Conservation (phyloP, 495 filamentous ascomycete species). For the Hypoxylon fragiforme region DNA sequence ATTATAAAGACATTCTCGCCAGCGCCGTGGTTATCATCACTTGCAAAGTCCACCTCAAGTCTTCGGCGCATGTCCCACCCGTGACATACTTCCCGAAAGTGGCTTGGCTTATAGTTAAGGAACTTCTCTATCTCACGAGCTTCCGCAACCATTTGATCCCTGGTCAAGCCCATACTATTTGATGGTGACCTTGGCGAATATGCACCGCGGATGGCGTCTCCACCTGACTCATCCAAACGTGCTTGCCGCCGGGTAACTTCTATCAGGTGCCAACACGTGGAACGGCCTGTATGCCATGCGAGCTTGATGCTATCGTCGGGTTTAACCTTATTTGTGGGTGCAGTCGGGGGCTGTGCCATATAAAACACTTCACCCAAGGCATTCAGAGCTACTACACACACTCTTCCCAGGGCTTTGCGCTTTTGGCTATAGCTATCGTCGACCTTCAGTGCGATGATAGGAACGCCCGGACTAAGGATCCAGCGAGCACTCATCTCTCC, state of each 20-base stretch:
- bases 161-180: constrained; percentile 67
- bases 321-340: constrained; percentile 43
- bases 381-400: constrained; percentile 88
- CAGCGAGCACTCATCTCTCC: constrained; percentile 83
- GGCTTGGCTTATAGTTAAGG: constrained; percentile 69
- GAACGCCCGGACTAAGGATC: constrained; percentile 89
- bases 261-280: constrained; percentile 76
- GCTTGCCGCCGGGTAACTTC: constrained; percentile 74
- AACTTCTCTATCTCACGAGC: constrained; percentile 81
- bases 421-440: constrained; percentile 76
- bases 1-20: constrained; percentile 79
- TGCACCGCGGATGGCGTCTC: constrained; percentile 46
- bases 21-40: constrained; percentile 69
- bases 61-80: constrained; percentile 92
- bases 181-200: constrained; percentile 54
- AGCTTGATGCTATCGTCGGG: constrained; percentile 58
- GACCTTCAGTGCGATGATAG: constrained; percentile 81
- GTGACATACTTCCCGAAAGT: constrained; percentile 77
- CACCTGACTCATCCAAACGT: constrained; percentile 66
- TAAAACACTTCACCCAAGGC: constrained; percentile 92
- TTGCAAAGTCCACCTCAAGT: constrained; percentile 86
- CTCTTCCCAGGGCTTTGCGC: constrained; percentile 67
- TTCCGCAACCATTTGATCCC: constrained; percentile 70
- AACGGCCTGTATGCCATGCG: constrained; percentile 80
- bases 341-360: constrained; percentile 65